Base-by-base conservation (phyloP, 176 grass and related monocot genomes). In the Musa troglodytarum region DNA sequence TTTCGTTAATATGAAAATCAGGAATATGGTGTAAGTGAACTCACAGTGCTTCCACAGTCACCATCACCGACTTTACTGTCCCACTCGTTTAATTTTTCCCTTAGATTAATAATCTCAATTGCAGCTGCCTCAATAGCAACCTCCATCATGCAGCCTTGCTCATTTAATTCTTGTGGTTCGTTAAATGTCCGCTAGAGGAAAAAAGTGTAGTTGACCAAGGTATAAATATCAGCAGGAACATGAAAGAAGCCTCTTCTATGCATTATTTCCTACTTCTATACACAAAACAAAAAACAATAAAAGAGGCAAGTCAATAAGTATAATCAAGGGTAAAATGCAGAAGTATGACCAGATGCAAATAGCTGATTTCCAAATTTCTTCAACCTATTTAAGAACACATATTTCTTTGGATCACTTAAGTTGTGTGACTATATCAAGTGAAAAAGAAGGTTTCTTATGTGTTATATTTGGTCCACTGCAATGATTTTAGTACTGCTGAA, bases 21-120 rank as follows among this genome's bases (percentile, higher is more conserved):
- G 20, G 13, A 74, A 73, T 72, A 21, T 12, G 19, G 43, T 16
- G 64, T 11, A 76, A 54, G 65, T 82, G 43, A 68, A 92, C 91
- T 82, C 73, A 99, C 96, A 58, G 91, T 95, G 74, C 84, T 88
- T 80, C 96, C 96, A 85, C 96, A 99, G 65, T 99, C 96, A 87
- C 96, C 96, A 65, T 99, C 96, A 13, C 96, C 91, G 54, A 86
- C 96, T 99, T 99, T 99, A 85, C 88, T 70, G 74, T 99, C 96
- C 96, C 96, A 99, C 53, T 92, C 88, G 82, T 99, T 99, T 84
- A 99, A 77, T 67, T 54, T 84, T 50, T 92, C 96, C 82, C 75
- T 92, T 25, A 95, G 66, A 78, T 73, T 72, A 66, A 99, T 95
- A 53, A 95, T 85, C 84, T 88, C 85, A 79, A 87, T 94, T 79